phyloP scores from a whole-genome alignment of 768 basidiomycete genomes.

The Mycena rebaudengoi region DNA sequence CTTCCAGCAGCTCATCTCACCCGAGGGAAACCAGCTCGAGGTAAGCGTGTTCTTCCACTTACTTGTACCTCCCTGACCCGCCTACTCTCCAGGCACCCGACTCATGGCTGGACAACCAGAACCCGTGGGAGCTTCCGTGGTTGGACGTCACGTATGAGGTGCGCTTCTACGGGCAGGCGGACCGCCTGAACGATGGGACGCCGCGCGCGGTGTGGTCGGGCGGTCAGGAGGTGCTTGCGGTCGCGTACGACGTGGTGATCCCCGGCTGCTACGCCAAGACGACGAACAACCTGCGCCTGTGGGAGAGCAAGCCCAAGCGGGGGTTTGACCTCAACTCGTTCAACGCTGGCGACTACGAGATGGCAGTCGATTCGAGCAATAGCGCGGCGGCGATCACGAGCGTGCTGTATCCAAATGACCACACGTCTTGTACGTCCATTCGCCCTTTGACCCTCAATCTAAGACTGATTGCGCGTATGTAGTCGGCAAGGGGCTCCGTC shows the following conservation, averaged over 20 bases:
- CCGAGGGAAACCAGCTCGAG: too few species aligned
- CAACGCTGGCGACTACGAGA: constrained; percentile 96
- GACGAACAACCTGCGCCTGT: constrained; percentile 87
- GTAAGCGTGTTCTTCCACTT: constrained; percentile 22
- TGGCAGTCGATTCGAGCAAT: too few species aligned
- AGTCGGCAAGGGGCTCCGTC: too few species aligned
- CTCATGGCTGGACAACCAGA: too few species aligned
- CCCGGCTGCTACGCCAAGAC: constrained; percentile 84
- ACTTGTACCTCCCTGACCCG: not conserved
- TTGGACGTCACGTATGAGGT: constrained; percentile 86
- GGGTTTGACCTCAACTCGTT: constrained; percentile 95
- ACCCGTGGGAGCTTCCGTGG: constrained; percentile 87
- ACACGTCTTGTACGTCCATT: too few species aligned
- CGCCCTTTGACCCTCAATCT: too few species aligned
- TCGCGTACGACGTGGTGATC: constrained; percentile 95
- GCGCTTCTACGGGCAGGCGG: constrained; percentile 91
- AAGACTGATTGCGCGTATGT: too few species aligned
- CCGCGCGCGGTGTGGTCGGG: constrained; percentile 80
- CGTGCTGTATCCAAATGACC: too few species aligned
- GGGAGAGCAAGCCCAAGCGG: constrained; percentile 88
- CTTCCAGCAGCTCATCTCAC: constrained; percentile 91
- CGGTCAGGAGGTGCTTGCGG: constrained; percentile 86
- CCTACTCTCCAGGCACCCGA: constrained; percentile 67
- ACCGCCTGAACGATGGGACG: constrained; percentile 65
- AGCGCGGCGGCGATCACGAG: too few species aligned